Evolutionary conservation across 2,329 filamentous ascomycete species (phyloP).

Genomic region (Pyrenophora seminiperda): DNA sequence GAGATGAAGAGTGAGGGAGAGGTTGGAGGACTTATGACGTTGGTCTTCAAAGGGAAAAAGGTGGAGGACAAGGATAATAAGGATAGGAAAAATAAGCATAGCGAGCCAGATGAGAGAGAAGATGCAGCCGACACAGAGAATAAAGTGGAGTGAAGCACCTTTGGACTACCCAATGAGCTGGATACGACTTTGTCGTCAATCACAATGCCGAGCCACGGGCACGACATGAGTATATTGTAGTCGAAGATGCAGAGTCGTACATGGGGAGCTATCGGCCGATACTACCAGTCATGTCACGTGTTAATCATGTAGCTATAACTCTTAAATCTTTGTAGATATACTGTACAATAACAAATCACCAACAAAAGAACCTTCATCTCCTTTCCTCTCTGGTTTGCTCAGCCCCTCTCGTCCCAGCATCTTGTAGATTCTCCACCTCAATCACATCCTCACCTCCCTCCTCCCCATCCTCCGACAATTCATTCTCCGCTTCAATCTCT

Average conservation of each 20-base stretch:
- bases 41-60: conserved; percentile 40
- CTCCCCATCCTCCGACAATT: conserved; percentile 6
- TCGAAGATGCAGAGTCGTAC: not conserved
- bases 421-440: not conserved
- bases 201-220: conserved; percentile 2
- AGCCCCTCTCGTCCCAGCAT: not conserved
- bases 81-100: not conserved
- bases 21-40: conserved; percentile 40
- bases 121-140: not conserved
- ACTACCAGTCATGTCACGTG: conserved; percentile 3
- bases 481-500: conserved; percentile 12
- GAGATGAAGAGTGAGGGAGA: conserved; percentile 37
- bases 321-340: conserved; percentile 23
- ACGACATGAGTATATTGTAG: not conserved
- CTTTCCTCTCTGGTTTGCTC: conserved; percentile 10
- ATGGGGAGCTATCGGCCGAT: not conserved
- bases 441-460: conserved; percentile 2
- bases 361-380: conserved; percentile 10
- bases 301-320: conserved; percentile 17
- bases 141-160: not conserved
- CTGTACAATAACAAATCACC: conserved; percentile 20
- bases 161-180: not conserved
- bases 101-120: no score
- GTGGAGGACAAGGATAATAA: conserved; percentile 21
- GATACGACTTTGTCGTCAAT: no score